Base-by-base conservation (phyloP, 257 asterid species). In the Marsdenia floribunda region DNA sequence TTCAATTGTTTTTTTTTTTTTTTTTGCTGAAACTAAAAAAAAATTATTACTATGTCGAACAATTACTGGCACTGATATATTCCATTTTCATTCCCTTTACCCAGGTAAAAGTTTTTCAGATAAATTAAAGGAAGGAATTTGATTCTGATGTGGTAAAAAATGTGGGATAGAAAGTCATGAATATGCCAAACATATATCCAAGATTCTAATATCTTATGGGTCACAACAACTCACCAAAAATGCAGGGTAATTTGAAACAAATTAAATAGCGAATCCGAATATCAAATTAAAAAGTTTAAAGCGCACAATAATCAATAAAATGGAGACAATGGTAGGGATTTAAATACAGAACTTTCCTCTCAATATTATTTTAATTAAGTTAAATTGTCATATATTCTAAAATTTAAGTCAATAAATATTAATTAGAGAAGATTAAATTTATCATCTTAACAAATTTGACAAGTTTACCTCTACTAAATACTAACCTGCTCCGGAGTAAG, bases 401-500 rank as follows among this genome's bases (percentile, higher is more conserved):
- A n/a, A n/a, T n/a, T n/a, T n/a, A n/a, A n/a, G n/a, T n/a, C n/a
- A n/a, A n/a, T n/a, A n/a, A n/a, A n/a, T n/a, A n/a, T n/a, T n/a
- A n/a, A n/a, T n/a, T n/a, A n/a, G n/a, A n/a, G n/a, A n/a, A n/a
- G n/a, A n/a, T n/a, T n/a, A n/a, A n/a, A n/a, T n/a, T n/a, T n/a
- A n/a, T n/a, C n/a, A n/a, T n/a, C n/a, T n/a, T n/a, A n/a, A n/a
- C n/a, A n/a, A n/a, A 7, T 42, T 42, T 5, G 6, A 40, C 15
- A 38, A 74, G 72, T 73, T 50, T 18, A 74, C 49, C 57, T 3
- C 19, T 5, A 40, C 46, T 40, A 40, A 40, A 2, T 21, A n/a
- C 12, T 14, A 63, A 93, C 98, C 97, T 95, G 99, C 77, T 95
- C 98, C 42, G 91, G 77, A 60, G 93, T 86, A 79, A 95, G 97